Conservation (phyloP, 2,329 filamentous ascomycete species). For the Penicillium sp. region DNA sequence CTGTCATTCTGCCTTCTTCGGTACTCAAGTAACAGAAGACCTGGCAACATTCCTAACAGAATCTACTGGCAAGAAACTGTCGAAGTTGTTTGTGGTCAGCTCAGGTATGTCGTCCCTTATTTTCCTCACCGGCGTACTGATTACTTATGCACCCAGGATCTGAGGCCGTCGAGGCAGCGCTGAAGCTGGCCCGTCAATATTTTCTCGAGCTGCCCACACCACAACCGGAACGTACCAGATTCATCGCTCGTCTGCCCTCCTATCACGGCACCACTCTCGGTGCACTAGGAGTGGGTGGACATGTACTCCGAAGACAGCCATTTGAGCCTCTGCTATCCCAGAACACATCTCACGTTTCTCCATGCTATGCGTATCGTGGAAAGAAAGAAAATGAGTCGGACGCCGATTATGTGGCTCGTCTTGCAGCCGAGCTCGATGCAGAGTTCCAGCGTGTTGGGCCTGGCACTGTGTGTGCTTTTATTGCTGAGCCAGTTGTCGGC, state of each 20-base stretch:
- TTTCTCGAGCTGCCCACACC: constrained; percentile 59
- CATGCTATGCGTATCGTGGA: constrained; percentile 68
- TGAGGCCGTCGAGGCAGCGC: constrained; percentile 69
- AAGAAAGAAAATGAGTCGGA: constrained; percentile 57
- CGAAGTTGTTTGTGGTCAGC: constrained; percentile 59
- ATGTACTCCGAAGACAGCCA: constrained; percentile 61
- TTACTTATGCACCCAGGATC: constrained; percentile 52
- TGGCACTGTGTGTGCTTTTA: constrained; percentile 69
- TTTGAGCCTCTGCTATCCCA: constrained; percentile 64
- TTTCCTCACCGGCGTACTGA: too few relatives aligned
- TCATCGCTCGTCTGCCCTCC: constrained; percentile 66
- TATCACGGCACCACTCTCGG: constrained; percentile 75
- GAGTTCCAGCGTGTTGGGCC: constrained; percentile 68
- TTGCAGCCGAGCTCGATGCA: constrained; percentile 67
- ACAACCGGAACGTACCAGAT: constrained; percentile 60
- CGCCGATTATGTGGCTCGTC: constrained; percentile 61
- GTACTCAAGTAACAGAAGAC: constrained; percentile 57
- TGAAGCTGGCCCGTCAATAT: constrained; percentile 71
- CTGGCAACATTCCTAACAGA: constrained; percentile 55
- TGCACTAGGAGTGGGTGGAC: constrained; percentile 66
- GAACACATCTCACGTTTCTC: constrained; percentile 64
- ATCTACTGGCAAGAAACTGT: constrained; percentile 57
- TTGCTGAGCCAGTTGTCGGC: constrained; percentile 73
- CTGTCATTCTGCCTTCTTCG: constrained; percentile 63
- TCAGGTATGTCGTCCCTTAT: constrained; percentile 51